Base-by-base conservation (phyloP, 768 basidiomycete genomes). In the Tricholoma matsutake region DNA sequence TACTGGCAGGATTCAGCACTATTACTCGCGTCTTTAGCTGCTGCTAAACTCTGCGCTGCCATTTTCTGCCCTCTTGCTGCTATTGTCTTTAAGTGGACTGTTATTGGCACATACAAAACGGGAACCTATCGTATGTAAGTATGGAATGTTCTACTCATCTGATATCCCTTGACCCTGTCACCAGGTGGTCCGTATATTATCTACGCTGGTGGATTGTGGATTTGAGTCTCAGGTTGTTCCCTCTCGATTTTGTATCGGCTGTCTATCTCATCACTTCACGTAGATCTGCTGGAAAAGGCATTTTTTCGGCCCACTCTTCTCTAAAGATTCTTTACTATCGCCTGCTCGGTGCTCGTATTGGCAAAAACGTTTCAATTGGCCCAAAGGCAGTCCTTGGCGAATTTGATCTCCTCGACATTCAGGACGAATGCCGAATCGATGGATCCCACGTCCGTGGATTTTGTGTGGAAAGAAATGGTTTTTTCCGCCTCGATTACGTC, bases 121-220 rank as follows among this genome's bases (percentile, higher is more conserved):
- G 78, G 78, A 7, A 69, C 63, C 1, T 74, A 79, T 61, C 71
- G 67, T 58, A 73, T 75, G 76, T 78, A 65, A 60, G 73, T 63
- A 11, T 18, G n/a, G 25, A 59, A 62, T 32, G 47, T 57, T 31
- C 18, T 49, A 10, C 29, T 54, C 18, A 2, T 13, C n/a, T 20
- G 14, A 34, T 16, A 11, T 47, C 3, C 31, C 7, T 34, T 28
- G 51, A 34, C n/a, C 25, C 53, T 54, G 3, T 25, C 34, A 20
- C 39, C 25, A 76, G 73, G 67, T 80, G 76, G 76, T 75, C 76
- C n/a, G 60, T 51, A 2, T 80, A 79, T 56, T 74, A 80, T 54
- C 67, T 80, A 10, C 75, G 79, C 0, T 80, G 78, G 75, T 80
- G 79, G 79, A 69, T 80, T 41, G 77, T 78, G 31, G 76, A 80